Base-by-base conservation (phyloP, 148 eudicot genomes). In the Cornus kousa region DNA sequence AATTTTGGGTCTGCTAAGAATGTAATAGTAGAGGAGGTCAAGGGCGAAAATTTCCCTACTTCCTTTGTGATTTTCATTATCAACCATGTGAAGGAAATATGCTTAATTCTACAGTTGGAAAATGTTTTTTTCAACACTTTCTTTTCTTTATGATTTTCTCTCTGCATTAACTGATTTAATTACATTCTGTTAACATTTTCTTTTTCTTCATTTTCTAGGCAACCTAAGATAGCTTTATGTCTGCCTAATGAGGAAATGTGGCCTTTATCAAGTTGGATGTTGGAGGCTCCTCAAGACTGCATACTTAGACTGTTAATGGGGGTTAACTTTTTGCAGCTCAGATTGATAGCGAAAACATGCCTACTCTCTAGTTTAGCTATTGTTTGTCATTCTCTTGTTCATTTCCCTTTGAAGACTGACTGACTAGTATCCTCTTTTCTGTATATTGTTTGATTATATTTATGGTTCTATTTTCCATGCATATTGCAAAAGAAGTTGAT, bases 161-260 rank as follows among this genome's bases (percentile, higher is more conserved):
- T 5, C 3, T 62, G 53, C n/a, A 43, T 76, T 43, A 7, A 16
- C 46, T 66, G 12, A 66, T 40, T 62, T n/a, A 16, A 76, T 67
- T 28, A 46, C 50, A 14, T 43, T 76, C 23, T 31, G 12, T 67
- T 76, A 28, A 66, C 71, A 43, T 75, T 39, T 46, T 28, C 7
- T 17, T 76, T 13, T 67, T 28, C 72, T n/a, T 72, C n/a, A 22
- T 62, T 62, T 66, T 67, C 5, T 65, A 75, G 71, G 71, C 43
- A 76, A 46, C 59, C 20, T 4, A 43, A 20, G 50, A 60, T 64
- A 35, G 53, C 50, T 33, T 33, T 33, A 57, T 7, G 4, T 70
- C 24, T 39, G 3, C 22, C 13, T 46, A 48, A 32, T 31, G 37
- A 9, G 20, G 76, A 59, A 59, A 48, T 10, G 7, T 20, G 3